These are phyloP conservation scores for Cymbidium sinense DNA, from an alignment of 106 monocot species.

Conservation along the genomic window DNA sequence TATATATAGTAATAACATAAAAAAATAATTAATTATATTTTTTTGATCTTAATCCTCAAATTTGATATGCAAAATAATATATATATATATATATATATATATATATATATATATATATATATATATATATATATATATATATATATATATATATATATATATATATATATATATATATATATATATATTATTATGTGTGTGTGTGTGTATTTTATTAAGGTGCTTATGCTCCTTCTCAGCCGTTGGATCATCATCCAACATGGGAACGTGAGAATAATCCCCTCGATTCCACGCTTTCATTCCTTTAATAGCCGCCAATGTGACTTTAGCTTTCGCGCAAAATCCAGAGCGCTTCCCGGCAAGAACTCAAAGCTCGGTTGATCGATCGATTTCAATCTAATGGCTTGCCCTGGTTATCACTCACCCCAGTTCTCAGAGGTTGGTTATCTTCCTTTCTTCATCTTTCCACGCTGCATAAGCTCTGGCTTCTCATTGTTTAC, in stretches of 20 bases:
- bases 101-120: too few species aligned
- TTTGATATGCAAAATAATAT: too few species aligned
- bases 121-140: too few species aligned
- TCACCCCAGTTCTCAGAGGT: slow-evolving; percentile 51
- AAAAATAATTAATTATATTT: too few species aligned
- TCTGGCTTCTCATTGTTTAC: neutral
- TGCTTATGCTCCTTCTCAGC: neutral
- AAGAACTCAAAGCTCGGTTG: neutral
- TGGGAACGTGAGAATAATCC: neutral
- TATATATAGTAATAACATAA: too few species aligned
- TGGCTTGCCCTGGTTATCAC: slow-evolving; percentile 34
- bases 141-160: too few species aligned
- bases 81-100: too few species aligned
- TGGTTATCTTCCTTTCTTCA: neutral
- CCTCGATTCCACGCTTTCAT: neutral
- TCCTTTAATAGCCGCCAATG: neutral
- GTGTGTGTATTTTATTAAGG: too few species aligned
- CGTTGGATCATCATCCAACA: neutral
- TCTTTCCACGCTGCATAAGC: neutral
- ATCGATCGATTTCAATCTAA: slow-evolving; percentile 6
- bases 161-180: too few species aligned
- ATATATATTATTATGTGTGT: too few species aligned
- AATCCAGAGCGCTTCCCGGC: neutral
- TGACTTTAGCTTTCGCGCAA: slow-evolving; percentile 4
- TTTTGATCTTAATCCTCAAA: too few species aligned